These are phyloP conservation scores for Beauveria caledonica DNA, from an alignment of 2,329 filamentous ascomycete genomes.

Conservation along the genomic window DNA sequence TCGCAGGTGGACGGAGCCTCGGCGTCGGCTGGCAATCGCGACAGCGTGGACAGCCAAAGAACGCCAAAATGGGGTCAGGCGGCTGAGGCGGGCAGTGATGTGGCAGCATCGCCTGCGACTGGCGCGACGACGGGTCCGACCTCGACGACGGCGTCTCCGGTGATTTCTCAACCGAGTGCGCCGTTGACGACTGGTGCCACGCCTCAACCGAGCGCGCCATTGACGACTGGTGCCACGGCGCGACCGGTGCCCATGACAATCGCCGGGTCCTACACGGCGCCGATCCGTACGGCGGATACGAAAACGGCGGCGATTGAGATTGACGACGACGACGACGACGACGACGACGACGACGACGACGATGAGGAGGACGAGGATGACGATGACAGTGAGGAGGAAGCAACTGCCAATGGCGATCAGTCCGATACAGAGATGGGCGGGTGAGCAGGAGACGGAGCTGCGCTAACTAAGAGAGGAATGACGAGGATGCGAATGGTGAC, in stretches of 20 bases:
- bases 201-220: too few relatives aligned
- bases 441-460: too few relatives aligned
- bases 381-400: too few relatives aligned
- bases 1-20: background rate
- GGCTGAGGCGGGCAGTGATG: background rate
- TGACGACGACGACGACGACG: background rate
- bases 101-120: background rate
- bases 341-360: background rate
- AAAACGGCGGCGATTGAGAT: background rate
- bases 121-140: background rate
- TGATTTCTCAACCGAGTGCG: background rate
- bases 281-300: background rate
- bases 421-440: too few relatives aligned
- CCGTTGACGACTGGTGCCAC: too few relatives aligned
- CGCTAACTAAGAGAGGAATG: background rate
- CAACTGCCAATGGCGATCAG: background rate
- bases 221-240: background rate
- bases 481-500: background rate
- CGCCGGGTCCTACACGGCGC: constrained; percentile 3
- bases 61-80: background rate
- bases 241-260: constrained; percentile 6
- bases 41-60: background rate
- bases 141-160: background rate
- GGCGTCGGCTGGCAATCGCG: background rate
- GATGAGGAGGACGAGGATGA: background rate